These are phyloP conservation scores for Oemleria cerasiformis DNA, from an alignment of 306 rosid species.

Conservation along the genomic window DNA sequence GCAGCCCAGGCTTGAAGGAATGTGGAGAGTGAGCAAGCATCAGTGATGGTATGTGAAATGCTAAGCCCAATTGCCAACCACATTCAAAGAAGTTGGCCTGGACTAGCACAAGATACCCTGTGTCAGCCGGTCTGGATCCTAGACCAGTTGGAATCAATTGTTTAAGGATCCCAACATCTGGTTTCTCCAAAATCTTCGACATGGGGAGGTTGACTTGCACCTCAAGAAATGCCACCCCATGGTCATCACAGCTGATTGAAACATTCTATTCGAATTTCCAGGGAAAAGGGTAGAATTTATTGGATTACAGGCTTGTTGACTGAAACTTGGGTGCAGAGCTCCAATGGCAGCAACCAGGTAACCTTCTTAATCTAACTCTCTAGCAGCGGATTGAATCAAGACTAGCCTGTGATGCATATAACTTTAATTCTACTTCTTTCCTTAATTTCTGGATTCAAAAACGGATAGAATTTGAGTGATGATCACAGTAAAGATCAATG, in stretches of 20 bases:
- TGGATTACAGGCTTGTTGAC: no score
- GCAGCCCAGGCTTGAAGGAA: conserved; percentile 32
- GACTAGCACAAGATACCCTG: not conserved
- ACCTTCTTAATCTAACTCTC: no score
- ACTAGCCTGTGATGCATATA: no score
- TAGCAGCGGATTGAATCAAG: no score
- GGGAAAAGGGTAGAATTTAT: conserved; percentile 49
- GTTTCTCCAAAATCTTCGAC: conserved; percentile 19
- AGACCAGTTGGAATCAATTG: conserved; percentile 23
- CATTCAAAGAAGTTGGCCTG: conserved; percentile 7
- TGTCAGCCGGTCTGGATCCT: not conserved
- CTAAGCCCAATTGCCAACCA: conserved; percentile 34
- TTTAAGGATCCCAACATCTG: not conserved
- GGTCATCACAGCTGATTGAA: conserved; percentile 40
- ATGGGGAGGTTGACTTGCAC: conserved; percentile 27
- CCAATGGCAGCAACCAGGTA: no score
- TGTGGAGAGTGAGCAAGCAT: conserved; percentile 25
- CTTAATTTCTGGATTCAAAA: no score
- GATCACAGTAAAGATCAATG: no score
- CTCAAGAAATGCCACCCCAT: conserved; percentile 30
- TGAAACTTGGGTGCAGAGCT: no score
- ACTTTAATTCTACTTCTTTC: no score
- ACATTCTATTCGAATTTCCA: conserved; percentile 34
- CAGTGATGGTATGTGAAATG: conserved; percentile 38
- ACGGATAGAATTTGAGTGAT: no score